Conservation (phyloP, 1,139 yeast genomes). For the Saccharomyces hybrid region DNA sequence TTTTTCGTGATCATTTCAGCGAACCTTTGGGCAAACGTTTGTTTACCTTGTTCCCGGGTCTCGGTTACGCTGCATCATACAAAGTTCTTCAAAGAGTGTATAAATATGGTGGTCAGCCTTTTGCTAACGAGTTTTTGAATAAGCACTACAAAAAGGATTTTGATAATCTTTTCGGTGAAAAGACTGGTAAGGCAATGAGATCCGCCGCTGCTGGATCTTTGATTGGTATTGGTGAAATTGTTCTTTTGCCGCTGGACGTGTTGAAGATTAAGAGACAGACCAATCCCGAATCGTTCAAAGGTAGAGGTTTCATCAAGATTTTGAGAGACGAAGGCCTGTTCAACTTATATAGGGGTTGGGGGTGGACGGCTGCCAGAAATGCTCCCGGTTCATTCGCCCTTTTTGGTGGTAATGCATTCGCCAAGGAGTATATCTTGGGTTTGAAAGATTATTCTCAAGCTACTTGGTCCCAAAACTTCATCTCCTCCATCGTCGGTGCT, state of each 20-base stretch:
- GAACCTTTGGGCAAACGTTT: conserved; percentile 65
- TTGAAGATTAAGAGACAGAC: conserved; percentile 97
- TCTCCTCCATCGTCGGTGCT: conserved; percentile 96
- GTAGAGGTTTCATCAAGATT: conserved; percentile 88
- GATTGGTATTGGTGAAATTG: conserved; percentile 97
- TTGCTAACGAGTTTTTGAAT: conserved; percentile 86
- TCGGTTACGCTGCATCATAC: conserved; percentile 97
- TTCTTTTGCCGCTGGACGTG: conserved; percentile 89
- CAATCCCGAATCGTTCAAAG: conserved; percentile 95
- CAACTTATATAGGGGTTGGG: conserved; percentile 96
- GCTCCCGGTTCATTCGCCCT: conserved; percentile 98
- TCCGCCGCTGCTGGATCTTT: conserved; percentile 97
- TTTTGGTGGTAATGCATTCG: conserved; percentile 98
- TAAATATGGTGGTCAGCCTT: conserved; percentile 98
- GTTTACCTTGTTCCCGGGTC: conserved; percentile 88
- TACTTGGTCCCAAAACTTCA: conserved; percentile 90
- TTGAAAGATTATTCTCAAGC: conserved; percentile 81
- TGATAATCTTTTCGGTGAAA: conserved; percentile 76
- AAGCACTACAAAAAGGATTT: conserved; percentile 62
- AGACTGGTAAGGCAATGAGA: conserved; percentile 92
- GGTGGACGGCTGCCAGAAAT: conserved; percentile 99
- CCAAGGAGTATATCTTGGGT: conserved; percentile 89
- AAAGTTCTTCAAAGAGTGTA: conserved; percentile 95
- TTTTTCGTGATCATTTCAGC: conserved; percentile 74
- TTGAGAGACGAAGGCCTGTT: conserved; percentile 78